Conservation (phyloP, 352 stramenopile species). For the Blastocystis sp. region DNA sequence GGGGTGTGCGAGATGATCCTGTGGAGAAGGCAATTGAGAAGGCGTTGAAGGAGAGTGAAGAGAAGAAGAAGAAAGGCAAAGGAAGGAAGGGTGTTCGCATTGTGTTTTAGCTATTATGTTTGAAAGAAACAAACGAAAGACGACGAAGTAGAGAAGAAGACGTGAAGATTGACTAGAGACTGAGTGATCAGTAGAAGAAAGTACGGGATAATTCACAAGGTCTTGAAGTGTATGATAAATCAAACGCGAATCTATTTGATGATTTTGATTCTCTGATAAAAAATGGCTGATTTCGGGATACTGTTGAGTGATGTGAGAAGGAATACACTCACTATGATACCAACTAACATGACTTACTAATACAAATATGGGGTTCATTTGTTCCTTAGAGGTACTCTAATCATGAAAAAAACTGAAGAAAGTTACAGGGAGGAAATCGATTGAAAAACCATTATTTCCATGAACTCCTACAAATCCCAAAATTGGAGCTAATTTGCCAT, state of each 20-base stretch:
- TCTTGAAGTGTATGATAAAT: constrained; percentile 18
- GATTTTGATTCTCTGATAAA: constrained; percentile 22
- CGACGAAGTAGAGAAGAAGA: neutral
- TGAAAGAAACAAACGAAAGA: neutral
- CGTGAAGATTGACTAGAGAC: neutral
- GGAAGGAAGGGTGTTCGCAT: constrained; percentile 1
- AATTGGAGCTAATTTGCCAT: neutral
- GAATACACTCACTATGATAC: neutral
- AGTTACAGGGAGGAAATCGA: neutral
- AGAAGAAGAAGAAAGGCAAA: constrained; percentile 34
- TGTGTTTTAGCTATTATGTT: constrained; percentile 45
- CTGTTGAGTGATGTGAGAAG: neutral
- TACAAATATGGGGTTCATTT: constrained; percentile 30
- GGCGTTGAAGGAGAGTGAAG: constrained; percentile 2
- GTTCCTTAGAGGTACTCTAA: constrained; percentile 8
- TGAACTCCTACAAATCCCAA: neutral
- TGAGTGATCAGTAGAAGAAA: neutral
- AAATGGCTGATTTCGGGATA: constrained; percentile 6
- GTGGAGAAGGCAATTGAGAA: constrained; percentile 24
- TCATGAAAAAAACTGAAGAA: neutral
- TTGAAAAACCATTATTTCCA: neutral
- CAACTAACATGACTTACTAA: neutral
- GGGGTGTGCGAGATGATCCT: neutral
- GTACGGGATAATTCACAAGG: constrained; percentile 33
- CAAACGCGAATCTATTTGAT: neutral